Percentiles rank a stretch among this genome's conserved stretches.
Conservation (phyloP, 192 early-diverging fungal genomes). For the Backusella psychrophila region DNA sequence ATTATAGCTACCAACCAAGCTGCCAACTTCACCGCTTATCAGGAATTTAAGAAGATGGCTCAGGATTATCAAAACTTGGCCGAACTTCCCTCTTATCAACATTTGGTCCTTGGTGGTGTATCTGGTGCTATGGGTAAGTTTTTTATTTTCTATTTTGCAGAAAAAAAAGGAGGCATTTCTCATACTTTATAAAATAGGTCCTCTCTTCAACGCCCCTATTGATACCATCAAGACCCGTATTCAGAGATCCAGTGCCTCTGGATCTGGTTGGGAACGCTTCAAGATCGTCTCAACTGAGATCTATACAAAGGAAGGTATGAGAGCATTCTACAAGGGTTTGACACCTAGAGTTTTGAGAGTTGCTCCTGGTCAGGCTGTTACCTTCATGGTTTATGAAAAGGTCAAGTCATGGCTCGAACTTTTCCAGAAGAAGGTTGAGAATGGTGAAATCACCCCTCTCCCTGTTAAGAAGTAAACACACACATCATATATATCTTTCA, state of each 20-base stretch:
- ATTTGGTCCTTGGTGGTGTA: constrained; percentile 85
- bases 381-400: constrained; percentile 91
- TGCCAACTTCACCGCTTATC: constrained; percentile 98
- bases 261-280: constrained; percentile 79
- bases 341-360: constrained; percentile 92
- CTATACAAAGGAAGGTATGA: constrained; percentile 83
- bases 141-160: neutral
- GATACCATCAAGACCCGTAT: constrained; percentile 99
- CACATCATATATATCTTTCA: neutral
- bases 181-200: constrained; percentile 40
- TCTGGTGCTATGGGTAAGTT: constrained; percentile 74
- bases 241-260: constrained; percentile 75
- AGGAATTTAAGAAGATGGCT: constrained; percentile 83
- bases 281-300: constrained; percentile 75
- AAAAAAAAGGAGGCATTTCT: neutral
- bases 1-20: constrained; percentile 90
- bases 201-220: constrained; percentile 94
- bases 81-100: constrained; percentile 90
- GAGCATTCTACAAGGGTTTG: constrained; percentile 94
- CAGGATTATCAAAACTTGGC: constrained; percentile 65
- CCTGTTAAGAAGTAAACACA: constrained; percentile 16
- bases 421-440: constrained; percentile 19
- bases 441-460: constrained; percentile 11
- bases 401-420: constrained; percentile 75
- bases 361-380: constrained; percentile 95